Evolutionary conservation across 176 grass and related monocot genomes (phyloP), one percentile per base, ranked within the genome.

Genomic region (Puya raimondii): DNA sequence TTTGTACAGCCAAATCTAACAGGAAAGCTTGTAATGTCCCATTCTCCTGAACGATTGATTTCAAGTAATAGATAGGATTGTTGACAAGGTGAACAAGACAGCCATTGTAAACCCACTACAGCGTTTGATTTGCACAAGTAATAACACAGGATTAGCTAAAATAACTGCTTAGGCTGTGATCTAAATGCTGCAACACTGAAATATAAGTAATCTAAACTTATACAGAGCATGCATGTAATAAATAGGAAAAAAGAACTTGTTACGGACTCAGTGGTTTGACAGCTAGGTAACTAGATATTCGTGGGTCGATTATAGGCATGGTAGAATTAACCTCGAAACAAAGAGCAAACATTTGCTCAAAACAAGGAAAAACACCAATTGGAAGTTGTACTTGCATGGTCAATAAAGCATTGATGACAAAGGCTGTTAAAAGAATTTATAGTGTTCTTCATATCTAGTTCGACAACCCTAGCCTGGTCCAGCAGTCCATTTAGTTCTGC

Each of bases 381-480:
- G 52, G 56, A 64, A 89, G 33, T n/a, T 81, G 72, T 71, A 94
- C 90, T 94, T 94, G 90, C 86, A 94, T 89, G 83, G 67, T 94
- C 80, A 81, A 81, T 84, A 20, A 77, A 80, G 27, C 74, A 70
- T 72, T 83, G 65, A 50, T 64, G 59, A 16, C 73, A 80, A 12
- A 94, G 69, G 58, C 77, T 77, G 51, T 79, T 69, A 16, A 89
- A 86, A 11, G 78, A 79, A 64, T 71, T 51, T 11, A 81, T 13
- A 0, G 90, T 70, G 48, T 82, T 84, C 78, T 89, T 89, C 90
- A 94, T 73, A 61, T 89, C 86, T 42, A 94, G 64, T 72, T 94
- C 83, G 12, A 89, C 83, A 8, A 67, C 47, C 4, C 64, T 72
- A 23, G 80, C 63, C 64, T 89, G 74, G 15, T 80, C 71, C 51